phyloP scores from a whole-genome alignment of 1,284 basidiomycete species.

The Rugosomyces carneus region DNA sequence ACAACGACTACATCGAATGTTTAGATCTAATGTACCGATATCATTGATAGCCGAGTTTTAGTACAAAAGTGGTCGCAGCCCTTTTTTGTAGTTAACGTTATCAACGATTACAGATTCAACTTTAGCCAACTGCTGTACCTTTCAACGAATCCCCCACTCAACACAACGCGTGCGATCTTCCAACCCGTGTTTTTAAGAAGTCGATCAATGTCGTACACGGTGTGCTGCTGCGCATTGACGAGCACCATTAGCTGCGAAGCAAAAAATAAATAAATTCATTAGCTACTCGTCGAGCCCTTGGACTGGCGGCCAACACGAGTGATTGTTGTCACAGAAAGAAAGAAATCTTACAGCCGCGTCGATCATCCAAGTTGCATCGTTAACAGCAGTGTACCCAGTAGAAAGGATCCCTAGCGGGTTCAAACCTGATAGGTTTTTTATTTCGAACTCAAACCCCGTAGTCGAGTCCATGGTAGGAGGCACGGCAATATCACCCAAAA shows the following conservation, averaged over 20 bases:
- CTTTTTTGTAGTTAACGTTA: too few species aligned
- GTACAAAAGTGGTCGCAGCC: too few species aligned
- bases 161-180: slow-evolving; percentile 5
- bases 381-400: slow-evolving; percentile 18
- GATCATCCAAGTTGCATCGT: slow-evolving; percentile 20
- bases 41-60: too few species aligned
- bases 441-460: slow-evolving; percentile 8
- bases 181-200: slow-evolving; percentile 23
- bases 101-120: too few species aligned
- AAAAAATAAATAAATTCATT: not conserved
- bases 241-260: slow-evolving; percentile 21
- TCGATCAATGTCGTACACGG: slow-evolving; percentile 17
- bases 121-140: not conserved
- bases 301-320: too few species aligned
- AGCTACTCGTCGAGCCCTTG: too few species aligned
- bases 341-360: slow-evolving; percentile 22
- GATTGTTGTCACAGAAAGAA: not conserved
- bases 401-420: slow-evolving; percentile 22
- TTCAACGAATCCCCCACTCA: not conserved
- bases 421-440: slow-evolving; percentile 15
- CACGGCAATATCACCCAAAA: slow-evolving; percentile 30
- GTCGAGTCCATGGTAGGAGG: slow-evolving; percentile 18
- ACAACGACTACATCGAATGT: too few species aligned
- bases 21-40: too few species aligned
- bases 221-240: slow-evolving; percentile 25